Percentiles rank a stretch among this genome's conserved stretches.
Conservation (phyloP, 768 basidiomycete genomes). For the Melanogaster broomeanus region DNA sequence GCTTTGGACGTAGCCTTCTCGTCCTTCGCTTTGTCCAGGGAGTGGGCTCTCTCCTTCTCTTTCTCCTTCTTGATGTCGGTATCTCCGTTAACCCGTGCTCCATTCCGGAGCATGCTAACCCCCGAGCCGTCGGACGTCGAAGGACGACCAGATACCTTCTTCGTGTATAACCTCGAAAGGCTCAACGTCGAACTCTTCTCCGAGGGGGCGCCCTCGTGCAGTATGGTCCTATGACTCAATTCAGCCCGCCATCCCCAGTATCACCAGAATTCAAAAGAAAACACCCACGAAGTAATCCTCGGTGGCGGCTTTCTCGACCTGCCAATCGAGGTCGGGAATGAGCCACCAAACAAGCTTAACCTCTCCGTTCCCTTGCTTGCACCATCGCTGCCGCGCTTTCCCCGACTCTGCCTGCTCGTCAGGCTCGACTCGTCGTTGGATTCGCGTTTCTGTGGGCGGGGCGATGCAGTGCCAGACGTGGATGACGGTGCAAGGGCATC, state of each 20-base stretch:
- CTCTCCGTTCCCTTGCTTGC: constrained; percentile 51
- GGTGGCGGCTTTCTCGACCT: constrained; percentile 83
- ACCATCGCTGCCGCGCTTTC: constrained; percentile 53
- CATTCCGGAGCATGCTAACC: constrained; percentile 25
- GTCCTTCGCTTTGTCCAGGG: constrained; percentile 20
- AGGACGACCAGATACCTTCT: constrained; percentile 45
- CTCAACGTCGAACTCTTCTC: constrained; percentile 51
- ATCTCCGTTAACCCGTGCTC: constrained; percentile 21
- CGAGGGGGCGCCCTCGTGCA: constrained; percentile 35
- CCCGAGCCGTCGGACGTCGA: constrained; percentile 41
- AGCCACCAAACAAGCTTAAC: constrained; percentile 81
- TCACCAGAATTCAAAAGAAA: constrained; percentile 2
- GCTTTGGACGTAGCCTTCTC: constrained; percentile 16
- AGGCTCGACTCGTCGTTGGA: constrained; percentile 25
- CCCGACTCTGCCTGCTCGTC: constrained; percentile 40
- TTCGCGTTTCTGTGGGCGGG: constrained; percentile 19
- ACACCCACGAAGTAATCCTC: constrained; percentile 60
- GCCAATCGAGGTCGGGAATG: constrained; percentile 60
- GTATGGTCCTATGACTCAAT: constrained; percentile 24
- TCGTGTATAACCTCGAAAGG: constrained; percentile 50
- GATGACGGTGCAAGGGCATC: constrained; percentile 24
- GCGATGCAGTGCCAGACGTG: constrained; percentile 16
- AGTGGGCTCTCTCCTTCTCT: constrained; percentile 27
- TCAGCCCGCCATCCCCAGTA: not conserved
- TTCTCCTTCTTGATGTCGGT: constrained; percentile 16